A percentile compares a stretch with the other conserved stretches of the same genome.
phyloP scores from a whole-genome alignment of 495 filamentous ascomycete species.

The Podospora pseudopauciseta region DNA sequence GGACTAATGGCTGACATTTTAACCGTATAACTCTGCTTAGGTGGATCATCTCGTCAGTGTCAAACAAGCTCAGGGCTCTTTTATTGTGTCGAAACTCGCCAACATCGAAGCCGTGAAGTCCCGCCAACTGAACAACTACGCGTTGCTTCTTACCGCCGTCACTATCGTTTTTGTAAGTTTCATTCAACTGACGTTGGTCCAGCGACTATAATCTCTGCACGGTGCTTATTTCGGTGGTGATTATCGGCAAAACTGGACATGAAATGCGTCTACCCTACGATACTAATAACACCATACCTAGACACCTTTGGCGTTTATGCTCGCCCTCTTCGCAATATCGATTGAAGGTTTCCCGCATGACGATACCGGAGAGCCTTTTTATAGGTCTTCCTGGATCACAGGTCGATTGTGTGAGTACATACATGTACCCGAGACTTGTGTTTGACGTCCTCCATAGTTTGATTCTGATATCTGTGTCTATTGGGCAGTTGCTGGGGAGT shows the following conservation, averaged over 20 bases:
- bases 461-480: background rate
- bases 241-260: no score
- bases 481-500: constrained; percentile 2
- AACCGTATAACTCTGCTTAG: background rate
- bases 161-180: background rate
- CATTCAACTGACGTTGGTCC: background rate
- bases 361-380: background rate
- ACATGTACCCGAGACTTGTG: background rate
- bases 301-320: constrained; percentile 6
- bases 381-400: background rate
- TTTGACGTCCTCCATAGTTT: background rate
- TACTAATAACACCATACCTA: background rate
- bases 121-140: constrained; percentile 3
- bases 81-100: background rate
- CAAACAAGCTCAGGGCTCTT: background rate
- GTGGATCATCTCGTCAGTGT: background rate
- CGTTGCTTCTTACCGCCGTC: background rate
- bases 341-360: background rate
- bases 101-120: background rate
- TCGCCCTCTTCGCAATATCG: background rate
- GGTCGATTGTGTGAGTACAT: background rate
- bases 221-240: no score
- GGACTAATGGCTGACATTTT: background rate
- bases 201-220: no score
- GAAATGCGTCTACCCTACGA: no score